phyloP scores from a whole-genome alignment of 768 basidiomycete genomes.

The Tylopilus intermedius region DNA sequence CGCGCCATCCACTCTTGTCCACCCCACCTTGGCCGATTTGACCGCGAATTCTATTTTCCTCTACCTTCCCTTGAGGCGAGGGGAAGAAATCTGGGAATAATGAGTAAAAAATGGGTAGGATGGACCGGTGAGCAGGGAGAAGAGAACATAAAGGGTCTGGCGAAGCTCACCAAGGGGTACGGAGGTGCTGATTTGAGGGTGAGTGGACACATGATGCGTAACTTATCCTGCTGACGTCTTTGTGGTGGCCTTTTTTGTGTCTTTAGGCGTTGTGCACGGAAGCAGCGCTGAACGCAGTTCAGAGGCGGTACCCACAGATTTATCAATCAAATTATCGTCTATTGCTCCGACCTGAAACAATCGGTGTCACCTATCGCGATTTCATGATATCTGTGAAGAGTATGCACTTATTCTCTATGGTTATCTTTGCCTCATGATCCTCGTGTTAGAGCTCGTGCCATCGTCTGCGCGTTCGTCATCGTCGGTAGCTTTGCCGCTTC shows the following conservation, averaged over 20 bases:
- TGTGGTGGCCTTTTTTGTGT: conserved; percentile 1
- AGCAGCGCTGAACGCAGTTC: conserved; percentile 93
- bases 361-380: conserved; percentile 78
- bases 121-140: conserved; percentile 56
- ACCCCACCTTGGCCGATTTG: conserved; percentile 65
- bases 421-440: conserved; percentile 4
- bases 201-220: conserved; percentile 22
- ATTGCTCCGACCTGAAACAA: conserved; percentile 78
- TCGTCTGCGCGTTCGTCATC: conserved; percentile 91
- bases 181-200: conserved; percentile 96
- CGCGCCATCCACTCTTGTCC: too few relatives aligned
- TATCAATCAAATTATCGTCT: conserved; percentile 89
- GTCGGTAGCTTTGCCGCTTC: conserved; percentile 79
- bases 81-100: conserved; percentile 83
- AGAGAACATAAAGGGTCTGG: conserved; percentile 58
- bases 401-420: conserved; percentile 33
- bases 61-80: conserved; percentile 83
- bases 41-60: conserved; percentile 97
- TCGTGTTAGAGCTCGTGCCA: conserved; percentile 74
- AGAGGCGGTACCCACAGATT: conserved; percentile 93
- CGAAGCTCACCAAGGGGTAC: conserved; percentile 92
- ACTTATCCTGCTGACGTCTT: neutral
- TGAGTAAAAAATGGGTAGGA: conserved; percentile 86
- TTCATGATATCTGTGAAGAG: conserved; percentile 98
- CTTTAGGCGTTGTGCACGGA: conserved; percentile 89